A percentile compares a stretch with the other conserved stretches of the same genome.
Conservation (phyloP, 139 green algal species). For the Diplosphaera chodatii region DNA sequence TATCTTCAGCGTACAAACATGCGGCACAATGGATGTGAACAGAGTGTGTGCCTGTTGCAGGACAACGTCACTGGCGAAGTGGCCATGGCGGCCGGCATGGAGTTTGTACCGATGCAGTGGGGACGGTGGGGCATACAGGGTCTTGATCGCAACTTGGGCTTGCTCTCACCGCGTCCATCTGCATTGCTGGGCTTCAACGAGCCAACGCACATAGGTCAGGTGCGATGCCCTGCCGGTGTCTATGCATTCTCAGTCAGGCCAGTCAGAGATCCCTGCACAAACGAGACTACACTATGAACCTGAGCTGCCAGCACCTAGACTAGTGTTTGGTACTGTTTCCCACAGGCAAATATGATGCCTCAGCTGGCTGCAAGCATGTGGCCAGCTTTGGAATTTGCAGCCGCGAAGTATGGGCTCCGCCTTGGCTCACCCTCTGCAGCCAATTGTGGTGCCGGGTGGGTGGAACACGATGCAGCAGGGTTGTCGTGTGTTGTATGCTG, state of each 20-base stretch:
- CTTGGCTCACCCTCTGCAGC: conserved; percentile 2
- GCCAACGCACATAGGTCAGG: background rate
- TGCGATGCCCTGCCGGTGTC: too few relatives aligned
- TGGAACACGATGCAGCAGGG: too few relatives aligned
- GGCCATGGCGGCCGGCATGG: background rate
- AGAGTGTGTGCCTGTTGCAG: background rate
- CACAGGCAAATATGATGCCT: background rate
- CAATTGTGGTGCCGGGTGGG: background rate
- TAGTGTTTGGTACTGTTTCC: too few relatives aligned
- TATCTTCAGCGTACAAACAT: too few relatives aligned
- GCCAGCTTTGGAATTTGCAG: conserved; percentile 7
- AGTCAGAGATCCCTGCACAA: too few relatives aligned
- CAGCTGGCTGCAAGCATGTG: background rate
- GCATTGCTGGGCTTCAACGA: conserved; percentile 16
- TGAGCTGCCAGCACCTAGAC: too few relatives aligned
- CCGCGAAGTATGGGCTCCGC: conserved; percentile 1
- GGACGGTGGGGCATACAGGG: conserved; percentile 1
- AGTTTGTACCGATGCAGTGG: conserved; percentile 16
- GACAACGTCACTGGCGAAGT: background rate
- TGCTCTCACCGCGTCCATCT: background rate
- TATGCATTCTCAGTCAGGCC: too few relatives aligned
- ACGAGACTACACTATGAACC: too few relatives aligned
- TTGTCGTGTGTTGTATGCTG: too few relatives aligned
- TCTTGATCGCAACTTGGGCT: background rate
- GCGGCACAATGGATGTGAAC: too few relatives aligned